Conservation (phyloP, 2,329 filamentous ascomycete species). For the Proliferodiscus dingleyae region DNA sequence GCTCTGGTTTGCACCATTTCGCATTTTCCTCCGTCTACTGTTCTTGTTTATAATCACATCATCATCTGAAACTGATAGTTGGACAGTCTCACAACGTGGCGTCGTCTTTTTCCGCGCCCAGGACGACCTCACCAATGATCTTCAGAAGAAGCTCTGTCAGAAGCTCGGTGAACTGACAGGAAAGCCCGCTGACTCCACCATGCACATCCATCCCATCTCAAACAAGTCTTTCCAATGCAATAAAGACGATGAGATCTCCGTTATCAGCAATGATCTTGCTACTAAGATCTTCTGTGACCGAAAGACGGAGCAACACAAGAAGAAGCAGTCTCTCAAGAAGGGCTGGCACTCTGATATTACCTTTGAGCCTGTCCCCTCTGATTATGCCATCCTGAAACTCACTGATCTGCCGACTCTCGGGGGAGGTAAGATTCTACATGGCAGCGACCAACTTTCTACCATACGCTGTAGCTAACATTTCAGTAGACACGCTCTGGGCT, state of each 20-base stretch:
- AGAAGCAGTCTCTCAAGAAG: slow-evolving; percentile 44
- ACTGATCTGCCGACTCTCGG: slow-evolving; percentile 43
- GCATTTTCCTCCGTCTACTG: neutral
- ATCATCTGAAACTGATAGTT: slow-evolving; percentile 13
- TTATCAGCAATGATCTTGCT: slow-evolving; percentile 52
- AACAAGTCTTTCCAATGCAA: slow-evolving; percentile 25
- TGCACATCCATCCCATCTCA: slow-evolving; percentile 56
- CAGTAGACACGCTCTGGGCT: slow-evolving; percentile 38
- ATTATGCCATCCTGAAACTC: slow-evolving; percentile 50
- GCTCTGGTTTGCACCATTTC: neutral
- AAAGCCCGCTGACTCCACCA: slow-evolving; percentile 47
- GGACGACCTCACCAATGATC: slow-evolving; percentile 39
- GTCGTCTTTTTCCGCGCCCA: slow-evolving; percentile 53
- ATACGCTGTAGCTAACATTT: slow-evolving; percentile 7
- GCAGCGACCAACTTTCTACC: slow-evolving; percentile 31
- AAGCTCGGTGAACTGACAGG: slow-evolving; percentile 52
- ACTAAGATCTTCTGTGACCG: slow-evolving; percentile 44
- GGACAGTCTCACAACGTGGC: slow-evolving; percentile 53
- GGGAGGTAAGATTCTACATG: slow-evolving; percentile 36
- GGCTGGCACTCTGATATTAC: slow-evolving; percentile 52
- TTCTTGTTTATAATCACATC: slow-evolving; percentile 37
- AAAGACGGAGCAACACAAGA: slow-evolving; percentile 33
- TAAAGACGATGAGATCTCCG: slow-evolving; percentile 55
- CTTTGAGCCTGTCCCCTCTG: slow-evolving; percentile 49
- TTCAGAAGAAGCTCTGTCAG: slow-evolving; percentile 45